Evolutionary conservation across 1,139 yeast genomes (phyloP).

Genomic region (Zygoascus sp.): DNA sequence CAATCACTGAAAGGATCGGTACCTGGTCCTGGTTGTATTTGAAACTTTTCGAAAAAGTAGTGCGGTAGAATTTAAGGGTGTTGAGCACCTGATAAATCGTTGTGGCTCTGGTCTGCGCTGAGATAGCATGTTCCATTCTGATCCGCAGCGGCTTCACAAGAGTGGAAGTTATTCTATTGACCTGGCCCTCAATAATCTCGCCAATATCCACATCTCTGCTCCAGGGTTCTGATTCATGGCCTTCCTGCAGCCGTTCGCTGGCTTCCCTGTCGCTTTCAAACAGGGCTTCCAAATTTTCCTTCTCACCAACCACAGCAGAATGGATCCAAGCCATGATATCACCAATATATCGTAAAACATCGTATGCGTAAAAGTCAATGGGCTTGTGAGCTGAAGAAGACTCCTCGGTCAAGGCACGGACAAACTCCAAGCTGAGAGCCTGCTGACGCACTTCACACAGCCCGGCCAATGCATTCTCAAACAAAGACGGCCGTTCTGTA

Average conservation of each 20-base stretch:
- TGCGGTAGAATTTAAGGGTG: slow-evolving; percentile 59
- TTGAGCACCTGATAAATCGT: slow-evolving; percentile 56
- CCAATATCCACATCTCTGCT: slow-evolving; percentile 28
- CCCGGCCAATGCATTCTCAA: slow-evolving; percentile 32
- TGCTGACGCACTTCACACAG: slow-evolving; percentile 33
- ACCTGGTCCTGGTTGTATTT: slow-evolving; percentile 23
- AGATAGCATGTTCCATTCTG: slow-evolving; percentile 62
- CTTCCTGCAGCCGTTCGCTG: slow-evolving; percentile 28
- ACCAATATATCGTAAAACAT: slow-evolving; percentile 77
- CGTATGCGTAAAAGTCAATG: slow-evolving; percentile 65
- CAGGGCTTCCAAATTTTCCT: slow-evolving; percentile 62
- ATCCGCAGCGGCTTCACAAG: slow-evolving; percentile 47
- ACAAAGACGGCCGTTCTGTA: slow-evolving; percentile 38
- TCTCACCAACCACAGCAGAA: slow-evolving; percentile 82
- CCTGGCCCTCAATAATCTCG: slow-evolving; percentile 30
- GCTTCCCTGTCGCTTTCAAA: slow-evolving; percentile 43
- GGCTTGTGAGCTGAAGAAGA: slow-evolving; percentile 41
- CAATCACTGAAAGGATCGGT: slow-evolving; percentile 26
- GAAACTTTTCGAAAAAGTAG: slow-evolving; percentile 56
- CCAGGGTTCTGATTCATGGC: slow-evolving; percentile 31
- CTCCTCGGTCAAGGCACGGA: slow-evolving; percentile 53
- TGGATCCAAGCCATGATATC: slow-evolving; percentile 89
- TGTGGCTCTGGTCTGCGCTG: slow-evolving; percentile 57
- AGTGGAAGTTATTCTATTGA: slow-evolving; percentile 46
- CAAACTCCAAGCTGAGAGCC: slow-evolving; percentile 39